Evolutionary conservation across 2,329 filamentous ascomycete species (phyloP).

Genomic region (Penicillium psychrosexuale): DNA sequence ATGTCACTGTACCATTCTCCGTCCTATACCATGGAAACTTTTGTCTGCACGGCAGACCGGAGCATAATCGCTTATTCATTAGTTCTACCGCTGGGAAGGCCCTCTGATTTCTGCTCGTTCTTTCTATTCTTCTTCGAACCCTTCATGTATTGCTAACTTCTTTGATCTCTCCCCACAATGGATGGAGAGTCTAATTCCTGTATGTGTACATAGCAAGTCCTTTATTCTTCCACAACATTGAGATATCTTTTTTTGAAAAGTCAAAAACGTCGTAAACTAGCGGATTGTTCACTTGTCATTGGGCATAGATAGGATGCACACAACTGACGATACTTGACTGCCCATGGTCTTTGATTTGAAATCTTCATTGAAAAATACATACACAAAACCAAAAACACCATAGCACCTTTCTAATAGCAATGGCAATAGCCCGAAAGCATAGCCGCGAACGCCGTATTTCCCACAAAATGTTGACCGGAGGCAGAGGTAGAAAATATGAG

Average conservation of each 20-base stretch:
- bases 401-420: background rate
- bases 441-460: background rate
- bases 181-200: slow-evolving; percentile 12
- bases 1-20: slow-evolving; percentile 9
- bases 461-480: background rate
- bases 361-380: background rate
- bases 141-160: slow-evolving; percentile 26
- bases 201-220: slow-evolving; percentile 25
- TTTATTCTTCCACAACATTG: background rate
- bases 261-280: background rate
- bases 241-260: background rate
- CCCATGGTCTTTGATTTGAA: background rate
- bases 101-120: slow-evolving; percentile 1
- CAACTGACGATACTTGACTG: background rate
- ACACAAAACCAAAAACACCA: background rate
- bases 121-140: slow-evolving; percentile 7
- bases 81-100: slow-evolving; percentile 1
- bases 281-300: background rate
- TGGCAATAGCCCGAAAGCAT: background rate
- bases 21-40: slow-evolving; percentile 6
- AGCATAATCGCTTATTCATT: slow-evolving; percentile 4
- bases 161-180: slow-evolving; percentile 8
- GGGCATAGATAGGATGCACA: background rate
- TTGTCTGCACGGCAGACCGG: slow-evolving; percentile 7
- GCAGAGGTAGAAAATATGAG: background rate